A percentile compares a stretch with the other conserved stretches of the same genome.
These are phyloP conservation scores for Lagerstroemia speciosa DNA, from an alignment of 345 rosid species.

Conservation along the genomic window DNA sequence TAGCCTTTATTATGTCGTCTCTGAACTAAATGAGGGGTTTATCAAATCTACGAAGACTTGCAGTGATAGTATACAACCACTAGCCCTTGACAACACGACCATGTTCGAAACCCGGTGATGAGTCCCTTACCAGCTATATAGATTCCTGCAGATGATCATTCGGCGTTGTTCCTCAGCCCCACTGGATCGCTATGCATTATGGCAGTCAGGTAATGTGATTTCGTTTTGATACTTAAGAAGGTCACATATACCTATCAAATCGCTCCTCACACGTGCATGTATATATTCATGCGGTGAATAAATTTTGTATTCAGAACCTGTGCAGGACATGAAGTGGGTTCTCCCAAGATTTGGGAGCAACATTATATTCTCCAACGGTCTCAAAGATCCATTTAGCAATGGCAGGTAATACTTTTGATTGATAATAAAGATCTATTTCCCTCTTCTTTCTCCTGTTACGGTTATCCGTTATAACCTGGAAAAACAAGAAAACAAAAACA, in stretches of 20 bases:
- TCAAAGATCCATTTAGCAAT: conserved; percentile 44
- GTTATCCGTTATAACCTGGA: no score
- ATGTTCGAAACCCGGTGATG: conserved; percentile 46
- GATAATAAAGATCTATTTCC: no score
- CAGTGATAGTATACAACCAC: no score
- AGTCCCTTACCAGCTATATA: conserved; percentile 24
- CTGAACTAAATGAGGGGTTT: background rate
- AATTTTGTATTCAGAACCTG: background rate
- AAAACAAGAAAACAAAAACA: no score
- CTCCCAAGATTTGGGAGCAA: conserved; percentile 41
- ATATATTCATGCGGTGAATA: background rate
- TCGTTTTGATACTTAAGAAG: no score
- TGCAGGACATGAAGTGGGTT: conserved; percentile 39
- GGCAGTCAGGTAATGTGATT: conserved; percentile 39
- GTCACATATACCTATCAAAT: no score
- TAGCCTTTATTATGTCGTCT: background rate
- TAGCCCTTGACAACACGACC: conserved; percentile 36
- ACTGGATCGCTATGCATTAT: conserved; percentile 44
- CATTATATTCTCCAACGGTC: conserved; percentile 55
- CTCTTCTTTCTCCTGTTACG: no score
- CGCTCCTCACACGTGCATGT: background rate
- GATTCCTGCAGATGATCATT: conserved; percentile 27
- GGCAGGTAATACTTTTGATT: conserved; percentile 42
- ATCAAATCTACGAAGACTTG: conserved; percentile 17
- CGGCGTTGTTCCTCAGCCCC: conserved; percentile 40